Conservation (phyloP, 164 flowering plant genomes). For the Nymphaea colorata region DNA sequence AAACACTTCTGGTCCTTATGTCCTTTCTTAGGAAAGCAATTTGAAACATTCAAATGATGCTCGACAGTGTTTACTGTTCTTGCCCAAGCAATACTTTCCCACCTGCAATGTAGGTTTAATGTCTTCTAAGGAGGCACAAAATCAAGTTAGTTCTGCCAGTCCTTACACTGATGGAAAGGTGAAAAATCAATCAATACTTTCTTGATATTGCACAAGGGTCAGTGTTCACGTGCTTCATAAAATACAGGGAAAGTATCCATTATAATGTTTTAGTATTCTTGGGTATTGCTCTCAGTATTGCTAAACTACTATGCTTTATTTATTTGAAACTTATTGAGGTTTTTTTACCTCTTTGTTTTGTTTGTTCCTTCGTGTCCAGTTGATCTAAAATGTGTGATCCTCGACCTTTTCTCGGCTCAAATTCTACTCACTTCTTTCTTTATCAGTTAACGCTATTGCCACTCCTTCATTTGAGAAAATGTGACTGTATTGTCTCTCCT, state of each 20-base stretch:
- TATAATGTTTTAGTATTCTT: neutral
- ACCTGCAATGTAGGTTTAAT: slow-evolving; percentile 29
- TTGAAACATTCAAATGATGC: slow-evolving; percentile 23
- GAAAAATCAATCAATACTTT: slow-evolving; percentile 47
- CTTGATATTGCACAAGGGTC: slow-evolving; percentile 73
- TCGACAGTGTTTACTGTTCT: slow-evolving; percentile 24
- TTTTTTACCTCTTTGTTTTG: too few species aligned
- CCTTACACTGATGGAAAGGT: slow-evolving; percentile 50
- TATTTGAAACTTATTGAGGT: too few species aligned
- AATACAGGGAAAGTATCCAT: slow-evolving; percentile 84
- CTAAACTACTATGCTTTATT: too few species aligned
- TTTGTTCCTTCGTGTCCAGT: too few species aligned
- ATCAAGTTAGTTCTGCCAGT: slow-evolving; percentile 38
- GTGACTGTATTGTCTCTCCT: neutral
- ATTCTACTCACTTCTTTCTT: slow-evolving; percentile 22
- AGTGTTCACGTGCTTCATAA: slow-evolving; percentile 73
- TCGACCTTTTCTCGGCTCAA: slow-evolving; percentile 46
- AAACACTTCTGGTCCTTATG: slow-evolving; percentile 22
- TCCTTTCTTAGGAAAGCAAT: slow-evolving; percentile 27
- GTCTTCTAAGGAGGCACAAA: slow-evolving; percentile 28
- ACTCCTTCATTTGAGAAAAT: slow-evolving; percentile 88
- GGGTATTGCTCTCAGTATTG: neutral
- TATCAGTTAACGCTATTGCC: too few species aligned
- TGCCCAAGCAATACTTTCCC: slow-evolving; percentile 25
- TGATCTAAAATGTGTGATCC: slow-evolving; percentile 10